Percentiles rank a stretch among this genome's conserved stretches.
phyloP scores from a whole-genome alignment of 2,329 filamentous ascomycete species.

The Fusarium sp. region DNA sequence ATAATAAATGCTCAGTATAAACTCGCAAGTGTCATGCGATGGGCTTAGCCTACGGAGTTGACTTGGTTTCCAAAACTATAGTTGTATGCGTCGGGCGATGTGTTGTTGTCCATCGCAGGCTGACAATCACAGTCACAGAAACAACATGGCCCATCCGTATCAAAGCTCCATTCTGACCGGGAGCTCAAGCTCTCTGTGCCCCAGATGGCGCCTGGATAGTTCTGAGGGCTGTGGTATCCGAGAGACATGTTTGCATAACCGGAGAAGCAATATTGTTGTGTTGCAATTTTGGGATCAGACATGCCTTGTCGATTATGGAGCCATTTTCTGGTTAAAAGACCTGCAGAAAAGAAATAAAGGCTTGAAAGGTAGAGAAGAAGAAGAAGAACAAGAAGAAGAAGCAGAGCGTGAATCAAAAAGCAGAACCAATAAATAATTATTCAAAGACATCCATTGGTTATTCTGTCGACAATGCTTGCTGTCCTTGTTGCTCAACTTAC shows the following conservation, averaged over 20 bases:
- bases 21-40: background rate
- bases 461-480: conserved; percentile 10
- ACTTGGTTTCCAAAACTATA: background rate
- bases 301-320: conserved; percentile 10
- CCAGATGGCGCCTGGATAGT: conserved; percentile 6
- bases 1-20: no score
- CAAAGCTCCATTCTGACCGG: conserved; percentile 17
- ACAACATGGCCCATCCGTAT: conserved; percentile 8
- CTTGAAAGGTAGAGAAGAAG: background rate
- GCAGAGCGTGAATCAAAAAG: no score
- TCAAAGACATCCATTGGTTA: no score
- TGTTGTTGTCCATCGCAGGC: background rate
- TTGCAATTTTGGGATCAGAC: background rate
- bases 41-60: conserved; percentile 1
- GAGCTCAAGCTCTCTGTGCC: conserved; percentile 8
- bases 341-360: background rate
- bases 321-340: conserved; percentile 6
- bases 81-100: background rate
- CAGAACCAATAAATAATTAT: background rate
- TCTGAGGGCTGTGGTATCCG: background rate
- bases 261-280: background rate
- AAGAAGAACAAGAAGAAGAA: no score
- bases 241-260: background rate
- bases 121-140: conserved; percentile 17
- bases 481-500: background rate